These are phyloP conservation scores for Boletus calvinii DNA, from an alignment of 1,284 basidiomycete genomes.

Conservation along the genomic window DNA sequence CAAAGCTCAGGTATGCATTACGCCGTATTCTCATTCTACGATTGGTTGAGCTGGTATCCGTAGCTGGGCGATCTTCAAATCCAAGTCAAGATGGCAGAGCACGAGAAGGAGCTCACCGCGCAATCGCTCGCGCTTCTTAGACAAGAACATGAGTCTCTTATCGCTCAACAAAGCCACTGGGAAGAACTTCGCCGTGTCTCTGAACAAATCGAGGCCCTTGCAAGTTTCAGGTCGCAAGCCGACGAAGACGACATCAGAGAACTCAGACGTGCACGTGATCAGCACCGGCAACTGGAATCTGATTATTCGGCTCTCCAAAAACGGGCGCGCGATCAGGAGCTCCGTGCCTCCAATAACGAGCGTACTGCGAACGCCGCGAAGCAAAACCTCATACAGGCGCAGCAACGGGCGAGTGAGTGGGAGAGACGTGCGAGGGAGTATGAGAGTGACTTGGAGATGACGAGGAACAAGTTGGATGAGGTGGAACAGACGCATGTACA, in stretches of 20 bases:
- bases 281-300: conserved; percentile 61
- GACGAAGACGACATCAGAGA: conserved; percentile 72
- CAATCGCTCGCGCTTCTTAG: conserved; percentile 53
- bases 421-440: conserved; percentile 72
- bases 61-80: conserved; percentile 64
- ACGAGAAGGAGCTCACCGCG: conserved; percentile 59
- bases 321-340: conserved; percentile 69
- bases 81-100: conserved; percentile 50
- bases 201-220: conserved; percentile 67
- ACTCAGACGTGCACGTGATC: conserved; percentile 62
- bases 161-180: conserved; percentile 66
- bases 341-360: conserved; percentile 57
- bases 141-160: conserved; percentile 57
- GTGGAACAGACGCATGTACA: conserved; percentile 62
- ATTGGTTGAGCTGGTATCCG: conserved; percentile 1
- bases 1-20: conserved; percentile 53
- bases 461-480: conserved; percentile 60
- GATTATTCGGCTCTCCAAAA: conserved; percentile 68
- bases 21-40: not conserved
- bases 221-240: conserved; percentile 56
- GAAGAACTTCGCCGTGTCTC: conserved; percentile 64
- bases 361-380: conserved; percentile 55
- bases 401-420: conserved; percentile 76
- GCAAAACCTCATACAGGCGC: conserved; percentile 65
- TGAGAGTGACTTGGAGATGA: conserved; percentile 59